phyloP scores from a whole-genome alignment of 306 rosid species.

The Erythrophleum fordii region DNA sequence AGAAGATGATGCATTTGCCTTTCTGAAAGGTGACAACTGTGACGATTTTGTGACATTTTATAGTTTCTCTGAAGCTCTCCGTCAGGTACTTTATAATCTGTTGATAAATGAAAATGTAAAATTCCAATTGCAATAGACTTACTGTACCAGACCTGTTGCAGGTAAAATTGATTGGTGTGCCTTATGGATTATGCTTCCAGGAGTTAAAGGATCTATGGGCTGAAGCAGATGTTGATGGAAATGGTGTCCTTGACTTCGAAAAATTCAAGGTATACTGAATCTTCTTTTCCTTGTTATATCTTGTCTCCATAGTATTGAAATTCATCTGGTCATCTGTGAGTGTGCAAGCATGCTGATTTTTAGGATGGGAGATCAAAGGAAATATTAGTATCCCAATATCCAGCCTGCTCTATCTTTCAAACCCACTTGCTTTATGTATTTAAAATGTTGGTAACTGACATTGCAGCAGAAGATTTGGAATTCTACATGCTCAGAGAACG shows the following conservation, averaged over 20 bases:
- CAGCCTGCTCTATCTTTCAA: background rate
- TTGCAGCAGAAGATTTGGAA: constrained; percentile 80
- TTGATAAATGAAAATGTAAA: background rate
- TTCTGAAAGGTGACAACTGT: constrained; percentile 71
- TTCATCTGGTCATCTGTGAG: background rate
- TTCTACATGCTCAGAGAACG: constrained; percentile 49
- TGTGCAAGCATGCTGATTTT: background rate
- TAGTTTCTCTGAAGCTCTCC: constrained; percentile 75
- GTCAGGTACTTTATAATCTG: constrained; percentile 54
- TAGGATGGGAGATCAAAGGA: background rate
- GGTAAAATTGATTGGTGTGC: constrained; percentile 72
- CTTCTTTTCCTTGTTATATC: constrained; percentile 21
- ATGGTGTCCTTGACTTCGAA: constrained; percentile 70
- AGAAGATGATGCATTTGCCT: constrained; percentile 78
- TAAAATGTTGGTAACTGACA: constrained; percentile 27
- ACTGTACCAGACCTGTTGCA: constrained; percentile 40
- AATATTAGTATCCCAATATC: constrained; percentile 15
- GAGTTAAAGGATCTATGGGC: constrained; percentile 82
- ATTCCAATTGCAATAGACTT: constrained; percentile 28
- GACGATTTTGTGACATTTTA: constrained; percentile 65
- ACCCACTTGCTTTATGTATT: background rate
- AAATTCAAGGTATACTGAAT: constrained; percentile 74
- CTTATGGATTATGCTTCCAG: constrained; percentile 75
- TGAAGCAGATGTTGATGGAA: constrained; percentile 80
- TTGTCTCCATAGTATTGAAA: background rate